Evolutionary conservation across 2,329 filamentous ascomycete genomes (phyloP).

Genomic region (Sporothrix schenckii): DNA sequence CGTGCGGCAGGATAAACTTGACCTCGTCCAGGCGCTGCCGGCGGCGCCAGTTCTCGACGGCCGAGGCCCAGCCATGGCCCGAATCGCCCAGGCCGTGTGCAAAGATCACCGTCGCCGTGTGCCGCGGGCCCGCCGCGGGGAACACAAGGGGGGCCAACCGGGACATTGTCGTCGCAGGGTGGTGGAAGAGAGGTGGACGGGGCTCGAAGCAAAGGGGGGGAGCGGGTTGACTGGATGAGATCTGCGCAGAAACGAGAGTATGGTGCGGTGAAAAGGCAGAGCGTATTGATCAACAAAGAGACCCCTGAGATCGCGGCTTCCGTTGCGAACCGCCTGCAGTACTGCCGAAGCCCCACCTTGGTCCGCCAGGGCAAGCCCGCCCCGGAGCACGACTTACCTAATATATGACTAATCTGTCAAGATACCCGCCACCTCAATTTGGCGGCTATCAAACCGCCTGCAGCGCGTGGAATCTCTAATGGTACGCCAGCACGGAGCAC

Average conservation of each 20-base stretch:
- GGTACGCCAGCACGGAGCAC: background rate
- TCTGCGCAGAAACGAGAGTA: background rate
- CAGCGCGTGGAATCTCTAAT: slow-evolving; percentile 3
- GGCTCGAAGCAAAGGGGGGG: background rate
- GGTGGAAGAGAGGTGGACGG: background rate
- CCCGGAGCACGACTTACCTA: background rate
- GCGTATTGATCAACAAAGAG: too few relatives aligned
- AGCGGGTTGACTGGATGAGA: background rate
- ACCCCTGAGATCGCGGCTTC: background rate
- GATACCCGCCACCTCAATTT: slow-evolving; percentile 24
- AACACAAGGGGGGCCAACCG: slow-evolving; percentile 63
- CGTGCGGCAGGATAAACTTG: slow-evolving; percentile 92
- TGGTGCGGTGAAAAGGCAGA: too few relatives aligned
- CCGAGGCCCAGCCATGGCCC: slow-evolving; percentile 74
- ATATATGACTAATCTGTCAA: slow-evolving; percentile 10
- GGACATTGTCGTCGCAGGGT: slow-evolving; percentile 25
- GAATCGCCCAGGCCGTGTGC: slow-evolving; percentile 88
- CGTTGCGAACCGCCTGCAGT: background rate
- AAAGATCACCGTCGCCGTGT: slow-evolving; percentile 95
- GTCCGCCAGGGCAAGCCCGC: background rate
- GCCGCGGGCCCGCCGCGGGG: slow-evolving; percentile 70
- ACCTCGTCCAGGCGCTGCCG: slow-evolving; percentile 82
- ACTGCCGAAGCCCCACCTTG: slow-evolving; percentile 5
- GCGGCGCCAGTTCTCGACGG: slow-evolving; percentile 85
- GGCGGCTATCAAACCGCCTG: slow-evolving; percentile 11